Evolutionary conservation across 1,284 basidiomycete species (phyloP).

Genomic region (Malassezia psittaci): DNA sequence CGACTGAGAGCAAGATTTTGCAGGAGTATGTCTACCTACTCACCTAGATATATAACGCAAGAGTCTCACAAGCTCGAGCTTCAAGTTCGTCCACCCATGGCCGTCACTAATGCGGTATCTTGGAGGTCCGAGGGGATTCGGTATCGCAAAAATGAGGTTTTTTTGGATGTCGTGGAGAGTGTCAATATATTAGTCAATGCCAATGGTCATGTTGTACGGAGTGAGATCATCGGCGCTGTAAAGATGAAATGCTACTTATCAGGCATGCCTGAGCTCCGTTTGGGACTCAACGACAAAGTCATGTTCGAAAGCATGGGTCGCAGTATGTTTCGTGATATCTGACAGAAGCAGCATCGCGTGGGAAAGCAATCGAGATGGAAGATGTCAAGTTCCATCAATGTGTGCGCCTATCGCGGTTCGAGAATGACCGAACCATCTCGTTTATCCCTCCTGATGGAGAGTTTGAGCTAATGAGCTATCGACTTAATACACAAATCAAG

Average conservation of each 20-base stretch:
- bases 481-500: constrained; percentile 89
- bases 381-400: constrained; percentile 99
- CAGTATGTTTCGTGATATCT: constrained; percentile 52
- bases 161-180: constrained; percentile 94
- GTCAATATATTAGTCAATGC: constrained; percentile 95
- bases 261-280: constrained; percentile 91
- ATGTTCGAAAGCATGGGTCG: constrained; percentile 97
- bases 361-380: constrained; percentile 99
- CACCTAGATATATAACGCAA: constrained; percentile 84
- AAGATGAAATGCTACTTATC: constrained; percentile 99
- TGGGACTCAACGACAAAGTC: constrained; percentile 97
- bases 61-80: constrained; percentile 96
- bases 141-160: constrained; percentile 98
- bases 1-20: constrained; percentile 96
- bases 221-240: constrained; percentile 90
- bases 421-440: constrained; percentile 96
- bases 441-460: constrained; percentile 99
- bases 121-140: constrained; percentile 97
- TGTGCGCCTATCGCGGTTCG: constrained; percentile 95
- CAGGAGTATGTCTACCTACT: constrained; percentile 65
- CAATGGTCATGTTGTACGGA: constrained; percentile 90
- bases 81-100: constrained; percentile 90
- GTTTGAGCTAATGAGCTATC: constrained; percentile 96
- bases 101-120: constrained; percentile 94
- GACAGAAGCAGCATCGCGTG: constrained; percentile 63